Percentiles rank a stretch among this genome's conserved stretches.
These are phyloP conservation scores for Fusarium sp. DNA, from an alignment of 2,329 filamentous ascomycete species.

Conservation along the genomic window DNA sequence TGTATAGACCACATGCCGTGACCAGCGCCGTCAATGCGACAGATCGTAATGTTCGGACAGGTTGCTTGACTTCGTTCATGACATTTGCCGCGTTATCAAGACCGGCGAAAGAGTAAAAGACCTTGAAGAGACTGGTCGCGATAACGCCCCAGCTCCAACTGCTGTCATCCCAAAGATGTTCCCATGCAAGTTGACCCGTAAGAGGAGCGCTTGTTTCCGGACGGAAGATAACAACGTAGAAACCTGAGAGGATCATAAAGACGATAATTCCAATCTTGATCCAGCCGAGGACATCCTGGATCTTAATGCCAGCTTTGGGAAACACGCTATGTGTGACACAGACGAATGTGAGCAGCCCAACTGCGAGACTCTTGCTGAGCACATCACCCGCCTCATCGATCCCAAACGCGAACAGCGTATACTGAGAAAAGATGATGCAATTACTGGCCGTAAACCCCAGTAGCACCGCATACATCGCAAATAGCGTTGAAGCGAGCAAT, in stretches of 20 bases:
- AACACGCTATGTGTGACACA: conserved; percentile 73
- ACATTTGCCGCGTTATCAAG: conserved; percentile 79
- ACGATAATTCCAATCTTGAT: conserved; percentile 72
- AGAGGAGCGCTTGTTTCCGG: conserved; percentile 41
- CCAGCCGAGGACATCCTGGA: conserved; percentile 75
- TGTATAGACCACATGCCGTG: conserved; percentile 74
- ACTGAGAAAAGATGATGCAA: conserved; percentile 78
- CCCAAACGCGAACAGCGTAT: conserved; percentile 72
- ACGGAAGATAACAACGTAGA: conserved; percentile 70
- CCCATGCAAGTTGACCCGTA: conserved; percentile 58
- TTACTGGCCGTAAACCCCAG: conserved; percentile 79
- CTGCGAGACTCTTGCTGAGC: conserved; percentile 69
- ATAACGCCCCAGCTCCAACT: conserved; percentile 79
- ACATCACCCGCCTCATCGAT: conserved; percentile 65
- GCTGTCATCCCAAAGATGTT: conserved; percentile 73
- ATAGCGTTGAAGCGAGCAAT: conserved; percentile 74
- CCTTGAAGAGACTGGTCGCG: conserved; percentile 77
- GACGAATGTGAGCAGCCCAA: conserved; percentile 68
- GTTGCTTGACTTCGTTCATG: conserved; percentile 79
- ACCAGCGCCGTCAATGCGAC: conserved; percentile 72
- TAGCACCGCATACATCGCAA: conserved; percentile 74
- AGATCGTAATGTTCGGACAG: conserved; percentile 74
- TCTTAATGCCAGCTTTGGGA: conserved; percentile 68
- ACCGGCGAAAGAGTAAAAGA: conserved; percentile 79
- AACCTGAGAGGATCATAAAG: conserved; percentile 73